A percentile compares a stretch with the other conserved stretches of the same genome.
Evolutionary conservation across 352 stramenopile species (phyloP).

Genomic region (Phytopythium vexans): DNA sequence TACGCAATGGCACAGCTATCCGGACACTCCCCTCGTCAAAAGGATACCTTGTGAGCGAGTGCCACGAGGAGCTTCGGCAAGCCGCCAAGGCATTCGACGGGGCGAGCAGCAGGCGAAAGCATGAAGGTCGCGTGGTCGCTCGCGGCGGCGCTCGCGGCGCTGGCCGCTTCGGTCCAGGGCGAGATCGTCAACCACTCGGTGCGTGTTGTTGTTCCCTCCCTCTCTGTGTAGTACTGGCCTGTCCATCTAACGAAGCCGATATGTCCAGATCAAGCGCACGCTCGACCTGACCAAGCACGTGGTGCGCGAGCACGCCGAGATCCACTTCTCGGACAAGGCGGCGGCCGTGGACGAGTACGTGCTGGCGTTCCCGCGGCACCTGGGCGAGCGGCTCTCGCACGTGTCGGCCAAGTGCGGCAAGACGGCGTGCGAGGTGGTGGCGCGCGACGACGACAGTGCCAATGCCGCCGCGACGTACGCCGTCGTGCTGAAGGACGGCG

Average conservation of each 20-base stretch:
- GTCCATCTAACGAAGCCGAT: slow-evolving; percentile 5
- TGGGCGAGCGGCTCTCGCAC: slow-evolving; percentile 54
- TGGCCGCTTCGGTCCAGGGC: slow-evolving; percentile 22
- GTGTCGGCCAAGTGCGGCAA: slow-evolving; percentile 75
- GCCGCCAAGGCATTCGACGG: slow-evolving; percentile 7
- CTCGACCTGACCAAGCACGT: slow-evolving; percentile 83
- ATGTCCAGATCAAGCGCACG: slow-evolving; percentile 60
- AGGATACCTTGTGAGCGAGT: slow-evolving; percentile 7
- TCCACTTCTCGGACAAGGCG: slow-evolving; percentile 67
- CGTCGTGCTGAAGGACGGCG: slow-evolving; percentile 62
- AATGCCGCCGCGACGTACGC: slow-evolving; percentile 35
- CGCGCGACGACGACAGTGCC: slow-evolving; percentile 24
- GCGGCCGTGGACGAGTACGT: slow-evolving; percentile 54
- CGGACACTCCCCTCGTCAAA: slow-evolving; percentile 4
- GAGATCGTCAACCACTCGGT: slow-evolving; percentile 78
- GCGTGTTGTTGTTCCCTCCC: slow-evolving; percentile 6
- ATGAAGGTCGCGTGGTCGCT: slow-evolving; percentile 17
- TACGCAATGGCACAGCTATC: slow-evolving; percentile 6
- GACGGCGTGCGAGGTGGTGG: slow-evolving; percentile 59
- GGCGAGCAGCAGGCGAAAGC: slow-evolving; percentile 7
- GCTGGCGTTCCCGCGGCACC: slow-evolving; percentile 53
- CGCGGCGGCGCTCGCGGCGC: slow-evolving; percentile 29
- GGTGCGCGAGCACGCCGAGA: slow-evolving; percentile 70
- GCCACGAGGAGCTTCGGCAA: slow-evolving; percentile 5
- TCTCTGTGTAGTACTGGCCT: neutral